Base-by-base conservation (phyloP, 805 yeast genomes). In the Cyberlindnera bimundalis region DNA sequence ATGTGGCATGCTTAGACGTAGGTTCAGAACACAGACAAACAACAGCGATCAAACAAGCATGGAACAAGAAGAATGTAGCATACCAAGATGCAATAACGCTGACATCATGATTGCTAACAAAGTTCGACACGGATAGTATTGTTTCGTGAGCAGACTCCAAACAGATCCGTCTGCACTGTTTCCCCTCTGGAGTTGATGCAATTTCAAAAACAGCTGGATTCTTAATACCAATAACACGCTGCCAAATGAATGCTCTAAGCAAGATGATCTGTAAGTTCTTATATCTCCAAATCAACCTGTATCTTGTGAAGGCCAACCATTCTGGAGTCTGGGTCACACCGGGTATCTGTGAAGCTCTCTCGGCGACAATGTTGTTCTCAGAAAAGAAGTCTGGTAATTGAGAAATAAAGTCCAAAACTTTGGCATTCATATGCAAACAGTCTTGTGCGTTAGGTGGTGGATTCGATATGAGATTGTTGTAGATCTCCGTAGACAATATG, bases 41-140 rank as follows among this genome's bases (percentile, higher is more conserved):
- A 38, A 78, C 68, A 8, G 81, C 79, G 35, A 80, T 74, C 41
- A 80, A 59, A 5, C 75, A 71, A 2, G 85, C 84, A 55, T 80
- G 84, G 60, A 79, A 78, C 12, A 78, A 48, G 56, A 76, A 81
- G 52, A 76, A 80, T 0, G 79, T 74, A 5, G 82, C 75, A 58
- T 79, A 76, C 86, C 86, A 80, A 20, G 76, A 71, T 12, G 76
- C 67, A 23, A 78, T 63, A 19, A 73, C 69, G n/a, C 76, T 67
- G 15, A 69, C 42, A 10, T 61, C 61, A 36, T 62, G 55, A 28
- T 59, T 61, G 19, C 50, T 48, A 17, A 60, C 52, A 46, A 63
- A 76, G 21, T 62, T 64, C 18, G 67, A 60, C 8, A 79, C 74
- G 7, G 80, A 71, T 29, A 60, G 40, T 13, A 81, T 74, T 0